phyloP scores from a whole-genome alignment of 179 eudicot species.

The Spergularia azorica region DNA sequence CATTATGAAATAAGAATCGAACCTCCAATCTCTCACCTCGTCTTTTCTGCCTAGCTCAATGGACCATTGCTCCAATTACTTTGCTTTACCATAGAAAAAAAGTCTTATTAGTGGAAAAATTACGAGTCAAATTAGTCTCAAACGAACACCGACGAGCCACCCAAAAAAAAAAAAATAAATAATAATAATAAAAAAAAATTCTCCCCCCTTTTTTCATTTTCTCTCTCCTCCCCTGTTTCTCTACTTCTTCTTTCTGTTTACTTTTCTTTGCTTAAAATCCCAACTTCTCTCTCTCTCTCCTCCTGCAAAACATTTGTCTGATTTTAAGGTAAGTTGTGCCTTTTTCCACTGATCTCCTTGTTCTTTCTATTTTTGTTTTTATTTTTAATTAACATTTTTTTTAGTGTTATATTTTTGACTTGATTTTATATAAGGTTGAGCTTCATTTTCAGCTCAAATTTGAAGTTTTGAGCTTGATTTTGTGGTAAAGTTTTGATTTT shows the following conservation, averaged over 20 bases:
- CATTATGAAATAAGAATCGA: too few relatives aligned
- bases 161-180: slow-evolving; percentile 31
- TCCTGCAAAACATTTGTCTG: background rate
- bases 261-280: background rate
- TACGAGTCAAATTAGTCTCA: slow-evolving; percentile 3
- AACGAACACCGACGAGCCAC: slow-evolving; percentile 62
- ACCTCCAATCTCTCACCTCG: too few relatives aligned
- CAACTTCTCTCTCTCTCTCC: background rate
- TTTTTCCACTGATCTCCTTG: background rate
- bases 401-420: background rate
- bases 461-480: slow-evolving; percentile 10
- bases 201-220: background rate
- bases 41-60: too few relatives aligned
- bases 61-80: too few relatives aligned
- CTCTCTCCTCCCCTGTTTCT: background rate
- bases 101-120: background rate
- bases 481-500: background rate
- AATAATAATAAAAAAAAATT: too few relatives aligned
- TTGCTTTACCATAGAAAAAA: too few relatives aligned
- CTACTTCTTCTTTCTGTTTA: slow-evolving; percentile 6
- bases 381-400: background rate
- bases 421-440: background rate
- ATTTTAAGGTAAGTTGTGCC: slow-evolving; percentile 8
- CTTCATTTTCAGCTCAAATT: background rate
- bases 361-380: background rate